Evolutionary conservation across 352 stramenopile species (phyloP).

Genomic region (Detonula confervacea): DNA sequence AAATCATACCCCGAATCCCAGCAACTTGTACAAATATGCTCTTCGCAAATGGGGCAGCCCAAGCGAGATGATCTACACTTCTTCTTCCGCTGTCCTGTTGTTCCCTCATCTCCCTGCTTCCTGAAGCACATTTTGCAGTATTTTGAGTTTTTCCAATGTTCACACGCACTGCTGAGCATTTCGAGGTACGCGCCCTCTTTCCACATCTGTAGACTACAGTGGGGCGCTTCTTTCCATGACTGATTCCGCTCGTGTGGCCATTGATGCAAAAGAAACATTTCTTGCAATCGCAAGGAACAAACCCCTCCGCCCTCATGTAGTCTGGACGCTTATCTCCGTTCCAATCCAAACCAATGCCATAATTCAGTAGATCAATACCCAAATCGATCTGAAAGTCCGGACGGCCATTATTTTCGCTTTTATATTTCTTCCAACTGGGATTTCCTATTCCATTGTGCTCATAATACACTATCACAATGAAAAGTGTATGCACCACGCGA

Average conservation of each 20-base stretch:
- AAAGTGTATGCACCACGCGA: constrained; percentile 28
- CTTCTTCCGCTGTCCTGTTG: neutral
- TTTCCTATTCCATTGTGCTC: neutral
- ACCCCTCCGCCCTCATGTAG: constrained; percentile 10
- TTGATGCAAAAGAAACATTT: constrained; percentile 41
- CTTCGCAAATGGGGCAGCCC: neutral
- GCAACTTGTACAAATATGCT: neutral
- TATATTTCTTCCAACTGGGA: neutral
- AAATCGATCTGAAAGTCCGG: constrained; percentile 35
- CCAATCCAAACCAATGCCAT: constrained; percentile 19
- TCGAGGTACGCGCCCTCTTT: too few relatives aligned
- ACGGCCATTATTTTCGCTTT: constrained; percentile 2
- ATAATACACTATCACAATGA: constrained; percentile 2
- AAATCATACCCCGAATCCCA: too few relatives aligned
- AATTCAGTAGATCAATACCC: constrained; percentile 16
- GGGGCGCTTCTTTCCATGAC: neutral
- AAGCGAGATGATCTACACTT: neutral
- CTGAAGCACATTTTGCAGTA: constrained; percentile 6
- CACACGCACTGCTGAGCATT: too few relatives aligned
- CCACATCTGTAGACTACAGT: too few relatives aligned
- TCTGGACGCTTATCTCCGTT: constrained; percentile 8
- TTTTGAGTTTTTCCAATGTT: neutral
- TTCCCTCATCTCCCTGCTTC: neutral
- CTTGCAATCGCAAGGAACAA: constrained; percentile 30
- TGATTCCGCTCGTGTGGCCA: constrained; percentile 5